Evolutionary conservation across 2,329 filamentous ascomycete species (phyloP), one percentile per base, ranked within the genome.

Genomic region (Lachnellula arida): DNA sequence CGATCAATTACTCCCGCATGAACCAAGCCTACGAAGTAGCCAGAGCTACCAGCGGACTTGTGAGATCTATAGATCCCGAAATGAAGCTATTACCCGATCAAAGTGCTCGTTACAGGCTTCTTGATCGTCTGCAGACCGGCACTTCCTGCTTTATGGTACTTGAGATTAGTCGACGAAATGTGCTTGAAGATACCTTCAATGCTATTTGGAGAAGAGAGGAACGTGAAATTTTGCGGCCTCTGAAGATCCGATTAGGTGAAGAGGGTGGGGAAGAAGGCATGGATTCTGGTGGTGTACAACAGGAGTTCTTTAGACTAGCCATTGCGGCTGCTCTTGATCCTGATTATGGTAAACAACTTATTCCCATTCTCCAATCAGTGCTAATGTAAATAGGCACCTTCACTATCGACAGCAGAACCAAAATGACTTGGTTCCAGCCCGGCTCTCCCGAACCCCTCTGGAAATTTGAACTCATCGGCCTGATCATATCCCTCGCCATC

Each of bases 261-360:
- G 86, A 90, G 35, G 78, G 79, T 52, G 90, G 91, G 32, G 94
- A 97, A 71, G 86, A 95, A 69, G 94, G 94, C 0, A 84, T 95
- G 35, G 94, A 99, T 70, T 91, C 93, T 49, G 94, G 94, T 44
- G 94, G 94, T 60, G 92, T 99, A 1, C 93, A 97, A 65, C 92
- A 96, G 69, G 94, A 99, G 61, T 97, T 96, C 70, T 97, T 99
- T 74, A 85, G 91, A 15, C 74, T 97, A 28, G 85, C 89, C 17
- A 85, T 97, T 63, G 83, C 84, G 0, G 87, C 96, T 67, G 89
- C 88, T 3, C 79, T 97, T 46, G 80, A 90, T 64, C 87, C 90
- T 4, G 80, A 85, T 44, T 90, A 88, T 66, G 91, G 84, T 73
- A 76, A 75, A 75, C 61, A 19, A 19, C 6, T 39, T 35, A 22